Percentiles rank a stretch among this genome's conserved stretches.
phyloP scores from a whole-genome alignment of 345 rosid species.

The Angophora floribunda region DNA sequence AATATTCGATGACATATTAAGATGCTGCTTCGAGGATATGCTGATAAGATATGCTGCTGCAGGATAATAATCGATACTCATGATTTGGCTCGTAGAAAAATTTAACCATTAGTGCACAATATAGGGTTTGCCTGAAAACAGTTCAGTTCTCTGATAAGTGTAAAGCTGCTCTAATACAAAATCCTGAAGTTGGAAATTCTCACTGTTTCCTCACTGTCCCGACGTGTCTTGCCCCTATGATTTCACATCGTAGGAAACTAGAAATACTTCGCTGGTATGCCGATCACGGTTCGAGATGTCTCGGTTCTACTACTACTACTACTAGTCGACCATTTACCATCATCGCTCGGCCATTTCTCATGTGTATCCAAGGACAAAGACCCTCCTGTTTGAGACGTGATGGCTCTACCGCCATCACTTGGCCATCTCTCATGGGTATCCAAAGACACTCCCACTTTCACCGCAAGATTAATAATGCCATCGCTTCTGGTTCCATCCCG shows the following conservation, averaged over 20 bases:
- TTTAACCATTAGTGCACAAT: neutral
- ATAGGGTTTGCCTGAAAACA: neutral
- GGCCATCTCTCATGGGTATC: neutral
- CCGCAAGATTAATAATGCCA: slow-evolving; percentile 29
- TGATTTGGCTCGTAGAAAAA: neutral
- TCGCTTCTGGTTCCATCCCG: slow-evolving; percentile 33
- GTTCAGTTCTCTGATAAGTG: neutral
- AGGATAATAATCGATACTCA: neutral
- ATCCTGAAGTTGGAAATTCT: neutral
- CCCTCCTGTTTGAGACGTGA: neutral
- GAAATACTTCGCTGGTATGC: slow-evolving; percentile 13
- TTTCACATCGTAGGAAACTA: neutral
- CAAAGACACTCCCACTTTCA: slow-evolving; percentile 9
- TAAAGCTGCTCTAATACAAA: neutral
- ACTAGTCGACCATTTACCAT: neutral
- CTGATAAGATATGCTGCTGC: neutral
- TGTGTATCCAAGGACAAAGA: neutral
- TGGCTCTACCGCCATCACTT: neutral
- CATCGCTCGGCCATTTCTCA: neutral
- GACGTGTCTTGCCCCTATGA: neutral
- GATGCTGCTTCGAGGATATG: neutral
- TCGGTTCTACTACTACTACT: neutral
- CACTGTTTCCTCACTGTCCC: neutral
- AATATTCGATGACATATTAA: neutral
- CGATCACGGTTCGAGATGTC: slow-evolving; percentile 2